These are phyloP conservation scores for Simplicillium sp. DNA, from an alignment of 2,329 filamentous ascomycete species.

Conservation along the genomic window DNA sequence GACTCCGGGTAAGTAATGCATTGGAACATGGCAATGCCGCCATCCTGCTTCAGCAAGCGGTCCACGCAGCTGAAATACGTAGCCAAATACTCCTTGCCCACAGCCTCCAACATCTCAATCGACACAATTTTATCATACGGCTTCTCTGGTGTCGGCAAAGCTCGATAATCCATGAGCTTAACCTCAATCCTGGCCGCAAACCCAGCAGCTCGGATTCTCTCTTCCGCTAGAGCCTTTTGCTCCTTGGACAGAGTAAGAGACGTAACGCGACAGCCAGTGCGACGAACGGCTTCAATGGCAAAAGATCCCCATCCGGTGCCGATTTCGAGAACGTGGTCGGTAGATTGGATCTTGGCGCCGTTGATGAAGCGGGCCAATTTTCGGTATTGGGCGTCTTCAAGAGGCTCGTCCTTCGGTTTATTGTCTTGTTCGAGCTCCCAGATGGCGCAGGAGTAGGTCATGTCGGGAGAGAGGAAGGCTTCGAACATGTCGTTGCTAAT, in stretches of 20 bases:
- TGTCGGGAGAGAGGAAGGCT: constrained; percentile 63
- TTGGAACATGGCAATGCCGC: constrained; percentile 62
- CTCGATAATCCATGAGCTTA: constrained; percentile 59
- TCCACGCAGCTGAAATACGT: constrained; percentile 60
- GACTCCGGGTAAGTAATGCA: constrained; percentile 70
- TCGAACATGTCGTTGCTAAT: constrained; percentile 70
- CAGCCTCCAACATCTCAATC: constrained; percentile 71
- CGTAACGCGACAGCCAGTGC: constrained; percentile 59
- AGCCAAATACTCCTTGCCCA: constrained; percentile 56
- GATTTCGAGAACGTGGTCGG: constrained; percentile 65
- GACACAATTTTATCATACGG: constrained; percentile 63
- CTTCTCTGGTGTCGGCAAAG: constrained; percentile 40
- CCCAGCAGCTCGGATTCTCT: constrained; percentile 52
- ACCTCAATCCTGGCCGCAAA: constrained; percentile 54
- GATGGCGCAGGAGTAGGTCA: constrained; percentile 67
- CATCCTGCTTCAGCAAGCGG: constrained; percentile 52
- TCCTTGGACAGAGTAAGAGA: constrained; percentile 59
- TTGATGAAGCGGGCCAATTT: constrained; percentile 59
- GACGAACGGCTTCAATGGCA: constrained; percentile 57
- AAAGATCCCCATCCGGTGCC: constrained; percentile 70
- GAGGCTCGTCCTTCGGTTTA: constrained; percentile 38
- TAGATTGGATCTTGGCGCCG: constrained; percentile 51
- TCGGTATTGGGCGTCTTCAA: constrained; percentile 57
- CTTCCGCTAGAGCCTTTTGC: constrained; percentile 59
- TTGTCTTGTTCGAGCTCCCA: constrained; percentile 32